Percentiles rank a stretch among this genome's conserved stretches.
Evolutionary conservation across 75 land plant genomes (phyloP).

Genomic region (Larix kaempferi): DNA sequence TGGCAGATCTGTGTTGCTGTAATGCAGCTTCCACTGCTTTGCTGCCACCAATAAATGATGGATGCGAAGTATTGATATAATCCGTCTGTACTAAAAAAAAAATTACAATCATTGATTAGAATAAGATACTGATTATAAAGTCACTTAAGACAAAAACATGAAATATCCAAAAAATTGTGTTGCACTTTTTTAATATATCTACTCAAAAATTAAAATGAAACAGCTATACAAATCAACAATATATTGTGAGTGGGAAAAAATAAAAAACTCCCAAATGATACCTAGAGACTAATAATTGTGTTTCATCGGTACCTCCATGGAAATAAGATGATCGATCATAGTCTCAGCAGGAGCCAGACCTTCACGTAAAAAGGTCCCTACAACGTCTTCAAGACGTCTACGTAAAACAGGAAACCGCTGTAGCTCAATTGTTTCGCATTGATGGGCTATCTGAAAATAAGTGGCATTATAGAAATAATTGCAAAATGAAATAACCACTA

Average conservation of each 20-base stretch:
- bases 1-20: conserved; percentile 67
- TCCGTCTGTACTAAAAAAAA: conserved; percentile 72
- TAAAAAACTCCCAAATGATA: background rate
- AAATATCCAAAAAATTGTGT: background rate
- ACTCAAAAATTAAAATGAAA: background rate
- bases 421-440: conserved; percentile 68
- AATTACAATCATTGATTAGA: background rate
- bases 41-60: conserved; percentile 93
- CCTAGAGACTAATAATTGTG: background rate
- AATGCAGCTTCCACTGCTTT: conserved; percentile 84
- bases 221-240: background rate
- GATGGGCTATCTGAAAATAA: conserved; percentile 76
- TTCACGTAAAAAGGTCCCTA: conserved; percentile 71
- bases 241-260: background rate
- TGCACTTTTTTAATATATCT: background rate
- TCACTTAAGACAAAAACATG: background rate
- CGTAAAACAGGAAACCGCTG: conserved; percentile 78
- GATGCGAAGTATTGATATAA: conserved; percentile 97
- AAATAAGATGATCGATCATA: conserved; percentile 95
- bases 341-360: conserved; percentile 86
- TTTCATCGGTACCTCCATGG: conserved; percentile 84
- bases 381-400: conserved; percentile 82
- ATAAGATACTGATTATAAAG: background rate
- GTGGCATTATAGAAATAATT: background rate
- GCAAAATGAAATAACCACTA: background rate